A percentile compares a stretch with the other conserved stretches of the same genome.
phyloP scores from a whole-genome alignment of 495 filamentous ascomycete genomes.

The Cercophora scortea region DNA sequence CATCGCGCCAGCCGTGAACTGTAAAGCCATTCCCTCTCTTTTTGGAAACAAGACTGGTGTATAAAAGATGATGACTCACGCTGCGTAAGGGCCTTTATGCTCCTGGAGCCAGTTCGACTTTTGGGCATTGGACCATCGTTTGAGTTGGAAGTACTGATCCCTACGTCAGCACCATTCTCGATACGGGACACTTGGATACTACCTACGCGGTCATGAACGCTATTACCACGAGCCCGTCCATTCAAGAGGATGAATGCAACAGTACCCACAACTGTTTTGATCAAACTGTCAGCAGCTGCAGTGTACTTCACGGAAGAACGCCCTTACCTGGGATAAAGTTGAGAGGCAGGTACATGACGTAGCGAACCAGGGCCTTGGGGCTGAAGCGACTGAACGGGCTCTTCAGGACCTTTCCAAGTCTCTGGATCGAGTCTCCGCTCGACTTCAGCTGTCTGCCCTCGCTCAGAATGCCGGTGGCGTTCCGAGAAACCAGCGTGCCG shows the following conservation, averaged over 20 bases:
- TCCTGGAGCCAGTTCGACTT: constrained; percentile 56
- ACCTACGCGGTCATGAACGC: constrained; percentile 24
- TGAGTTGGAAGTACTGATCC: constrained; percentile 76
- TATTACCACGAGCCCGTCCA: constrained; percentile 30
- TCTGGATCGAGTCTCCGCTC: constrained; percentile 52
- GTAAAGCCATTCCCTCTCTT: background rate
- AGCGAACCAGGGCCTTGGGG: constrained; percentile 57
- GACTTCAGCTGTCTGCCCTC: constrained; percentile 65
- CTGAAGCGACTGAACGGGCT: constrained; percentile 61
- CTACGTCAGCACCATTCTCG: constrained; percentile 2
- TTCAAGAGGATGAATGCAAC: constrained; percentile 69
- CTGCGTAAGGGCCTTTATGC: constrained; percentile 60
- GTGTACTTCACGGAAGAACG: background rate
- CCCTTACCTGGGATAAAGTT: constrained; percentile 70
- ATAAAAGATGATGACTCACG: constrained; percentile 45
- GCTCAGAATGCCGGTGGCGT: constrained; percentile 51
- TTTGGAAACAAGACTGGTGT: background rate
- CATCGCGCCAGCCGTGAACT: too few species aligned
- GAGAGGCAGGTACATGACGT: constrained; percentile 76
- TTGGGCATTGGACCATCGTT: constrained; percentile 60
- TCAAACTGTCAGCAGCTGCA: background rate
- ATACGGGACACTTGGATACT: background rate
- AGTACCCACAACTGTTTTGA: constrained; percentile 61
- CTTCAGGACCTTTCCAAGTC: constrained; percentile 66
- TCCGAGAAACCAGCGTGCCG: constrained; percentile 56